Percentiles rank a stretch among this genome's conserved stretches.
Conservation (phyloP, 2,329 filamentous ascomycete genomes). For the Colletotrichum tanaceti region DNA sequence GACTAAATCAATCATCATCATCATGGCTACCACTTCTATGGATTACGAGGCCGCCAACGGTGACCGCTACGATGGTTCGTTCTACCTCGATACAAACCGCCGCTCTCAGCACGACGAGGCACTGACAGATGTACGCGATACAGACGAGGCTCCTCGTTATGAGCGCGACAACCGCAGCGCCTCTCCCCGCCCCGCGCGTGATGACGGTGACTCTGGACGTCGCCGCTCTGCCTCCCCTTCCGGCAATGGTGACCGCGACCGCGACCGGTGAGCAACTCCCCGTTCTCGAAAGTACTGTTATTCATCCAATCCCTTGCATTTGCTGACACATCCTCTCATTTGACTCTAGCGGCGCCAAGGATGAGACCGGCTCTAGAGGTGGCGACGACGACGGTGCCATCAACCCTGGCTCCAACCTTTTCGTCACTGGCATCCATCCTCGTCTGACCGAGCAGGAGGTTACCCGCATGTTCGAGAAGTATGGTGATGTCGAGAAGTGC, state of each 20-base stretch:
- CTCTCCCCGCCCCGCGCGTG: constrained; percentile 70
- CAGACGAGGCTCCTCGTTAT: constrained; percentile 74
- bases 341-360: constrained; percentile 59
- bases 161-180: constrained; percentile 75
- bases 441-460: constrained; percentile 91
- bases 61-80: constrained; percentile 73
- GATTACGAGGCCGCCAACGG: constrained; percentile 77
- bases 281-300: not conserved
- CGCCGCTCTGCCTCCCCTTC: constrained; percentile 73
- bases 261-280: constrained; percentile 58
- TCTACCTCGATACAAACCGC: constrained; percentile 33
- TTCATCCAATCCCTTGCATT: constrained; percentile 2
- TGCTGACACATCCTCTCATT: constrained; percentile 33
- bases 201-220: constrained; percentile 68
- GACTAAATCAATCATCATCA: constrained; percentile 36
- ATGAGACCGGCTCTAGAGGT: constrained; percentile 61
- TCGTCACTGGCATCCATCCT: constrained; percentile 97
- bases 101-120: constrained; percentile 23
- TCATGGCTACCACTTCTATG: constrained; percentile 75
- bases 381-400: constrained; percentile 81
- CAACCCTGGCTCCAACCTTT: constrained; percentile 97
- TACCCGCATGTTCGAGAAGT: constrained; percentile 96
- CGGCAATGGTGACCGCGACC: constrained; percentile 64
- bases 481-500: constrained; percentile 98
- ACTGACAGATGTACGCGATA: constrained; percentile 19